Base-by-base conservation (phyloP, 305 asterid genomes). In the Caryopteris hybrid region DNA sequence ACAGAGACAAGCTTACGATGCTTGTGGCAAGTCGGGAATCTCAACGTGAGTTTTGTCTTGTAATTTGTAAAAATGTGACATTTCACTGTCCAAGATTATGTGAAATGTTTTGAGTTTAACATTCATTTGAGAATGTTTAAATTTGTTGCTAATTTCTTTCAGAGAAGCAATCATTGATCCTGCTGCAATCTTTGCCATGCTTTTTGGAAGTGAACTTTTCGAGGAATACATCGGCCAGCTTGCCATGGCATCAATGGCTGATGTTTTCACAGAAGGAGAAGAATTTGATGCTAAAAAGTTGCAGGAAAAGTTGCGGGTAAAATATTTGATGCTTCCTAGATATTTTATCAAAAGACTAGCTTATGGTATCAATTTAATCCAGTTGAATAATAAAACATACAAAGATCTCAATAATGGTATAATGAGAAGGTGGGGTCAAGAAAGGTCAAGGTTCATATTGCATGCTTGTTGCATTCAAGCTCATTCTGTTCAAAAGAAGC, bases 241-340 rank as follows among this genome's bases (percentile, higher is more conserved):
- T 80, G 99, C 99, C 74, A 87, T 94, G 99, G 98, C 99, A 74
- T 94, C 98, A 78, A 89, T 94, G 98, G 98, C 98, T 84, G 99
- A 94, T 76, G 75, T 91, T 64, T 84, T 82, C 68, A 29, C 92
- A 3, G 99, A 94, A 54, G 95, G 96, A 29, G 99, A 94, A 79
- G 87, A 85, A 1, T 61, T 91, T 75, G 99, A 94, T 85, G 56
- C 91, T 56, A 91, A 77, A 82, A 94, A 89, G 80, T 74, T 94
- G 81, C 96, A 86, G 77, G 97, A 94, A 56, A 89, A 87, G 76
- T 85, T 94, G 98, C 86, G 95, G 97, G 98, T 94, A 88, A 64
- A 51, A n/a, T n/a, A n/a, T n/a, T n/a, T n/a, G n/a, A n/a, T n/a
- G n/a, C n/a, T n/a, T n/a, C n/a, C n/a, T n/a, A n/a, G n/a, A n/a